Base-by-base conservation (phyloP, 495 filamentous ascomycete species). In the Alectoria sarmentosa region DNA sequence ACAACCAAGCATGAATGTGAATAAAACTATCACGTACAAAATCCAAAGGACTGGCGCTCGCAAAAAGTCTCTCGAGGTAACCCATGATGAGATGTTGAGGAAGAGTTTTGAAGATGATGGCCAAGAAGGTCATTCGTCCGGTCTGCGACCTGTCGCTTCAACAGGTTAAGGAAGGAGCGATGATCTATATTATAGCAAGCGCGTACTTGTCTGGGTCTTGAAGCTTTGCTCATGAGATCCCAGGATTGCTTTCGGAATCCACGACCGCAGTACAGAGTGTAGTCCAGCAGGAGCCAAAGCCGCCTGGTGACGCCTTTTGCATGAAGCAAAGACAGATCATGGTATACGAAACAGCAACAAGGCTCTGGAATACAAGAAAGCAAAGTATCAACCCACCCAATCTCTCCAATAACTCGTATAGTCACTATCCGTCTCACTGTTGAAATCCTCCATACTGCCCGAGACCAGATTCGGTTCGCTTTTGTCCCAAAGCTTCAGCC, bases 401-500 rank as follows among this genome's bases (percentile, higher is more conserved):
- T 98, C 94, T 76, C 94, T 82, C 94, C 94, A 98, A 78, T 98
- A 98, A 77, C 91, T 96, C 39, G 94, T 96, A 75, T 98, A 98
- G 74, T 98, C 95, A 77, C 92, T 96, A 73, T 98, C 94, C 19
- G 95, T 95, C 74, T 98, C 94, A 71, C 92, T 96, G 66, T 88
- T 92, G 75, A 92, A 98, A 75, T 97, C 94, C 73, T 98, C 94
- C 94, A 98, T 89, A 6, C 19, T 21, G 62, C 19, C 49, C 19
- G 17, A 5, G 10, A 30, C 26, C 48, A 36, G 28, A 39, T 23
- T 8, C 32, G 17, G 2, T 28, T 9, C 23, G 48, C 13, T 36
- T n/a, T 65, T n/a, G 36, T 48, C 23, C 30, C 13, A 48, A 0
- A 37, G 21, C 6, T 23, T 42, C 1, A 36, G 32, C 6, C 39